phyloP scores from a whole-genome alignment of 73 alveolate genomes.

The Paramecium biaurelia region DNA sequence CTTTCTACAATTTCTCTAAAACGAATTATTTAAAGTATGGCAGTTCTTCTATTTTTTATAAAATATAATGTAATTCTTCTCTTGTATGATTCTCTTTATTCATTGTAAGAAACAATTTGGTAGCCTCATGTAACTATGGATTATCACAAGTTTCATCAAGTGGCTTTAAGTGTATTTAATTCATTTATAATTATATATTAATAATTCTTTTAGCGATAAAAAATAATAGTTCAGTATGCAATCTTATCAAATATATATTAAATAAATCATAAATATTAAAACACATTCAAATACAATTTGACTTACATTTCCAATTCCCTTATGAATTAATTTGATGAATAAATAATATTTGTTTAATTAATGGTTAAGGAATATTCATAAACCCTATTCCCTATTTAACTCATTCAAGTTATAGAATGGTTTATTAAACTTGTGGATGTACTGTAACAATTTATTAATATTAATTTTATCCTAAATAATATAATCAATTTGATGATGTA shows the following conservation, averaged over 20 bases:
- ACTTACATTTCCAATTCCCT: no score
- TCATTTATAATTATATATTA: background rate
- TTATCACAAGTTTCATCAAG: conserved; percentile 25
- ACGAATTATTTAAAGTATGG: background rate
- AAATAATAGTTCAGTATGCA: background rate
- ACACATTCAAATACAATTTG: no score
- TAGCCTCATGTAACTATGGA: background rate
- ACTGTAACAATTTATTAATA: no score
- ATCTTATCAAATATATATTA: background rate
- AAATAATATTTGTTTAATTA: no score
- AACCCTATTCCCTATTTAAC: no score
- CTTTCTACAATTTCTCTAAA: background rate
- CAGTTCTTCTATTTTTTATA: background rate
- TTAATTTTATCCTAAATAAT: background rate
- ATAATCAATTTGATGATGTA: background rate
- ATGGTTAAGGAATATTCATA: no score
- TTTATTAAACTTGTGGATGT: no score
- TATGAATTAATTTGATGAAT: background rate
- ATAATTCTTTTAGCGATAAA: background rate
- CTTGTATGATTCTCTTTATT: conserved; percentile 10
- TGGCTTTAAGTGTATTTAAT: background rate
- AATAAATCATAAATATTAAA: background rate
- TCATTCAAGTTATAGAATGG: no score
- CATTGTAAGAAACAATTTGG: background rate
- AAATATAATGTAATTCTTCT: background rate